Conservation (phyloP, 2,329 filamentous ascomycete genomes). For the Phaeomoniella chlamydospora region DNA sequence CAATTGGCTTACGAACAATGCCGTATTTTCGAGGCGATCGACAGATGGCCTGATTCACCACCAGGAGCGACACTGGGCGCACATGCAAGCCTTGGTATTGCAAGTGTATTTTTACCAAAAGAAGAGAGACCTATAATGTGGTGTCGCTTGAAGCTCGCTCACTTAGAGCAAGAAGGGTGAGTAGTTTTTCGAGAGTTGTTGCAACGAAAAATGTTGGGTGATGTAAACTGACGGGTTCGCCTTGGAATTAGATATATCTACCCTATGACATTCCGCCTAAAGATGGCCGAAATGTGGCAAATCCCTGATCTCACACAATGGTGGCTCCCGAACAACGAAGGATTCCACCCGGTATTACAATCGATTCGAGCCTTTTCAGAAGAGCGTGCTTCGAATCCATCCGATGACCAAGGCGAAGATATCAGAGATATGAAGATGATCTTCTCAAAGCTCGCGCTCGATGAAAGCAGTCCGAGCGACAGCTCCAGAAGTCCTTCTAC, state of each 20-base stretch:
- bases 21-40: conserved; percentile 65
- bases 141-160: conserved; percentile 64
- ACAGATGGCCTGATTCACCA: conserved; percentile 55
- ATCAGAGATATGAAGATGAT: conserved; percentile 62
- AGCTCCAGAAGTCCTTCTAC: conserved; percentile 3
- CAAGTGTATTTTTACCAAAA: conserved; percentile 64
- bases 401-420: conserved; percentile 42
- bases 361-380: conserved; percentile 69
- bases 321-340: conserved; percentile 81
- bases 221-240: conserved; percentile 1
- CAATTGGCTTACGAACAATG: conserved; percentile 55
- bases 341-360: conserved; percentile 57
- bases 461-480: conserved; percentile 19
- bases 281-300: conserved; percentile 63
- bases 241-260: conserved; percentile 62
- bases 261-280: conserved; percentile 55
- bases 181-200: conserved; percentile 17
- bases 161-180: conserved; percentile 67
- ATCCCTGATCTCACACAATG: conserved; percentile 59
- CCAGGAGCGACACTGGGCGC: conserved; percentile 57
- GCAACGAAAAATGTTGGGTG: neutral
- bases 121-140: conserved; percentile 62
- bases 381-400: conserved; percentile 45
- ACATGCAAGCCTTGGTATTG: conserved; percentile 63
- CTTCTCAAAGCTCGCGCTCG: conserved; percentile 49